Conservation (phyloP, 345 rosid genomes). For the Melastoma malabathricum region DNA sequence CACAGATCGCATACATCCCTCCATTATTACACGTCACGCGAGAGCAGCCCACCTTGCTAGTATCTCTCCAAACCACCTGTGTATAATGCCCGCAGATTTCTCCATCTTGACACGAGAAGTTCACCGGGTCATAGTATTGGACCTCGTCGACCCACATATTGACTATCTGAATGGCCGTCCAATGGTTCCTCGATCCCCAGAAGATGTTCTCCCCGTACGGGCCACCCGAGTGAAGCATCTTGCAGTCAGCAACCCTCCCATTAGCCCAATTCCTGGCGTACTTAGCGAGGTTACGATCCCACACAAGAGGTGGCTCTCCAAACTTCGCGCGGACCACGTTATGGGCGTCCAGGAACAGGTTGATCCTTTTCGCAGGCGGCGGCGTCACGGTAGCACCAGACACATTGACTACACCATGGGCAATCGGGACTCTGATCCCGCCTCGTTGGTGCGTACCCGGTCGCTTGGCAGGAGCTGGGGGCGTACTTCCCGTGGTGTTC, state of each 20-base stretch:
- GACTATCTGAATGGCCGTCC: conserved; percentile 25
- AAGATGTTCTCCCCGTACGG: conserved; percentile 38
- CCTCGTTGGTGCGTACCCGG: too few species aligned
- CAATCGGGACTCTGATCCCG: too few species aligned
- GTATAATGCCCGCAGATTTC: conserved; percentile 44
- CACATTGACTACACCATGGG: too few species aligned
- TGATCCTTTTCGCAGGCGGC: too few species aligned
- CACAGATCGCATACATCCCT: conserved; percentile 22
- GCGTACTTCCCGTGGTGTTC: too few species aligned
- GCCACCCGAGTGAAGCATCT: conserved; percentile 24
- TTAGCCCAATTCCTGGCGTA: conserved; percentile 13
- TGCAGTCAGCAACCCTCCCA: conserved; percentile 15
- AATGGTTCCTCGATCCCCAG: conserved; percentile 20
- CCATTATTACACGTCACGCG: conserved; percentile 10
- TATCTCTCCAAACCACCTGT: conserved; percentile 33
- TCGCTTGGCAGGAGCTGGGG: too few species aligned
- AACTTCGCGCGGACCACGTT: conserved; percentile 11
- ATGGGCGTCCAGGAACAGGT: conserved; percentile 22
- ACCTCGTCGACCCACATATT: conserved; percentile 24
- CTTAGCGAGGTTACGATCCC: conserved; percentile 21
- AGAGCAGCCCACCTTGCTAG: conserved; percentile 28
- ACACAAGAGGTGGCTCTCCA: conserved; percentile 20
- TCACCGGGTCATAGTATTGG: conserved; percentile 8
- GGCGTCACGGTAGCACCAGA: too few species aligned
- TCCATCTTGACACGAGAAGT: conserved; percentile 11